Conservation (phyloP, 106 monocot species). For the Hemerocallis citrina region DNA sequence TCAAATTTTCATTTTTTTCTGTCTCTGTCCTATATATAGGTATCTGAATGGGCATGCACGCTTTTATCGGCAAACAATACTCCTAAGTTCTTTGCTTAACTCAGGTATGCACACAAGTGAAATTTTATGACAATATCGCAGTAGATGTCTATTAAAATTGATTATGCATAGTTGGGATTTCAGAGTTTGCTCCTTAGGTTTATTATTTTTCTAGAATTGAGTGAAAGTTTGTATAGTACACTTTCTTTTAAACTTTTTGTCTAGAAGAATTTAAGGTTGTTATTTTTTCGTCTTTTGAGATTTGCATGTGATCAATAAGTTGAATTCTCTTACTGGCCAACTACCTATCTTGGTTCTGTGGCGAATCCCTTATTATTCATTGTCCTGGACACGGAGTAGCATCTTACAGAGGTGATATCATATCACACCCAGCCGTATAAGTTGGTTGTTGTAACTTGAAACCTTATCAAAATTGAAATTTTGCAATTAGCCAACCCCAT, state of each 20-base stretch:
- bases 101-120: conserved; percentile 42
- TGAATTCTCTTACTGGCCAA: neutral
- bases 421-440: neutral
- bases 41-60: conserved; percentile 83
- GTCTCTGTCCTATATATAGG: conserved; percentile 26
- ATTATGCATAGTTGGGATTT: neutral
- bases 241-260: neutral
- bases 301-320: neutral
- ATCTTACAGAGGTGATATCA: neutral
- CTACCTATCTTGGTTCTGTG: neutral
- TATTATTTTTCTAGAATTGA: neutral
- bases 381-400: neutral
- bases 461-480: neutral
- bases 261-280: neutral
- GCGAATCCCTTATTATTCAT: neutral
- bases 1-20: neutral
- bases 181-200: neutral
- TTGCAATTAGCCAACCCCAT: neutral
- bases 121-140: neutral
- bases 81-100: conserved; percentile 65
- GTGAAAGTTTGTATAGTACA: neutral
- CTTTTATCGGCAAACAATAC: conserved; percentile 90
- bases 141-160: neutral
- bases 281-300: neutral
- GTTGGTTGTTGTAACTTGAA: neutral